These are phyloP conservation scores for Fusarium robinianum DNA, from an alignment of 2,329 filamentous ascomycete genomes.

Conservation along the genomic window DNA sequence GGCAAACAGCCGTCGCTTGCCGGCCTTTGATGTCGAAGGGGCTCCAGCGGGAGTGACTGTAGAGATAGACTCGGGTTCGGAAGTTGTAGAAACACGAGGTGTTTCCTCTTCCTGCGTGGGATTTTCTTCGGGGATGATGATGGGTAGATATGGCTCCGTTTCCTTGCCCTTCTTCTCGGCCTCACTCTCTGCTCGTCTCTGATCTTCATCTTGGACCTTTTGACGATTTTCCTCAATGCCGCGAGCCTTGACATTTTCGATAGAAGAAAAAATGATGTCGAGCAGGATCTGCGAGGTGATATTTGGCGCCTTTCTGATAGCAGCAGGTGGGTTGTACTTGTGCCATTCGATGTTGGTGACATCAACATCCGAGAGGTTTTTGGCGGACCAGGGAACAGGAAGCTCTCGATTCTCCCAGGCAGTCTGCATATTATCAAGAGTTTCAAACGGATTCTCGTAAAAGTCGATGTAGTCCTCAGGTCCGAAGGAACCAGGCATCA, in stretches of 20 bases:
- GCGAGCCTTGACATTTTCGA: conserved; percentile 50
- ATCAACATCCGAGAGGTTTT: conserved; percentile 34
- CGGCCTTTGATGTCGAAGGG: conserved; percentile 18
- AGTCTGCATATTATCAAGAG: conserved; percentile 32
- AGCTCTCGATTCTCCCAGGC: conserved; percentile 28
- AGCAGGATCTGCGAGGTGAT: conserved; percentile 47
- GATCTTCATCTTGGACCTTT: conserved; percentile 38
- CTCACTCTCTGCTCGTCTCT: conserved; percentile 22
- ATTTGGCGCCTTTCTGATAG: conserved; percentile 45
- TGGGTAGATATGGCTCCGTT: conserved; percentile 45
- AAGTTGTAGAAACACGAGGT: conserved; percentile 3
- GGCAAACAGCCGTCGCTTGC: conserved; percentile 41
- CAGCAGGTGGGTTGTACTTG: conserved; percentile 51
- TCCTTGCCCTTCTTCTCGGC: conserved; percentile 39
- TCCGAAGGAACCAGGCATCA: conserved; percentile 39
- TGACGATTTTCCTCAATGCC: conserved; percentile 39
- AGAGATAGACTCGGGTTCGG: conserved; percentile 14
- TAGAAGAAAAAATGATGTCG: conserved; percentile 49
- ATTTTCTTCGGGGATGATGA: conserved; percentile 36
- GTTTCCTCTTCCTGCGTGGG: conserved; percentile 1
- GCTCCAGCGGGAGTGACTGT: conserved; percentile 10
- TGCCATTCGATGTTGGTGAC: conserved; percentile 49
- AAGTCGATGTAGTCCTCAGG: conserved; percentile 40
- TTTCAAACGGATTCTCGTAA: conserved; percentile 37
- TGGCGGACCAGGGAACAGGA: conserved; percentile 25